Conservation (phyloP, 495 filamentous ascomycete genomes). For the Annulohypoxylon nitens region DNA sequence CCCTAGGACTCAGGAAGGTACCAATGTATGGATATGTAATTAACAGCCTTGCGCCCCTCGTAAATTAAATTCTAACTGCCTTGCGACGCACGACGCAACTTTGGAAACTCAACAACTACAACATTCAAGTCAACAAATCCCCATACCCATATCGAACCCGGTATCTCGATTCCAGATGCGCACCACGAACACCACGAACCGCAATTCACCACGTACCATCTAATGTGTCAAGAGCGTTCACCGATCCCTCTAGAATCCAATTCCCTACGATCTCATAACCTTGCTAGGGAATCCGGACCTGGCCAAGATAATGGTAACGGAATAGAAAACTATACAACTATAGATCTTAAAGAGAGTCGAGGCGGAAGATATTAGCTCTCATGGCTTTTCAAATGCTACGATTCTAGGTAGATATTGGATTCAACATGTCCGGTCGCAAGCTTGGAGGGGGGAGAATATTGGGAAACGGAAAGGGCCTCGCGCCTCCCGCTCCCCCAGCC, state of each 20-base stretch:
- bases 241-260: not conserved
- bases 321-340: not conserved
- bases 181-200: not conserved
- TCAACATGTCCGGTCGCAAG: conserved; percentile 80
- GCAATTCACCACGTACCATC: not conserved
- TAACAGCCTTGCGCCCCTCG: conserved; percentile 29
- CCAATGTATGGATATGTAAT: not conserved
- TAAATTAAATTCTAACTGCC: conserved; percentile 24
- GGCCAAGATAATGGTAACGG: not conserved
- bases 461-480: conserved; percentile 82
- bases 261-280: not conserved
- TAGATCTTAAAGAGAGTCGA: too few species aligned
- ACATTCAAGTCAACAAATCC: conserved; percentile 10
- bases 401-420: conserved; percentile 25
- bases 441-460: conserved; percentile 91
- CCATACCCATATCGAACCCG: not conserved
- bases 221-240: conserved; percentile 3
- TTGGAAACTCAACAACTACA: conserved; percentile 26
- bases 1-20: conserved; percentile 2
- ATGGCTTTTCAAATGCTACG: conserved; percentile 39
- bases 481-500: conserved; percentile 65
- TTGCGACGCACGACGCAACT: conserved; percentile 33
- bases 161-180: not conserved
- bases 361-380: conserved; percentile 8
- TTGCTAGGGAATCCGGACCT: conserved; percentile 22